These are phyloP conservation scores for Collybia nuda DNA, from an alignment of 768 basidiomycete genomes.

Conservation along the genomic window DNA sequence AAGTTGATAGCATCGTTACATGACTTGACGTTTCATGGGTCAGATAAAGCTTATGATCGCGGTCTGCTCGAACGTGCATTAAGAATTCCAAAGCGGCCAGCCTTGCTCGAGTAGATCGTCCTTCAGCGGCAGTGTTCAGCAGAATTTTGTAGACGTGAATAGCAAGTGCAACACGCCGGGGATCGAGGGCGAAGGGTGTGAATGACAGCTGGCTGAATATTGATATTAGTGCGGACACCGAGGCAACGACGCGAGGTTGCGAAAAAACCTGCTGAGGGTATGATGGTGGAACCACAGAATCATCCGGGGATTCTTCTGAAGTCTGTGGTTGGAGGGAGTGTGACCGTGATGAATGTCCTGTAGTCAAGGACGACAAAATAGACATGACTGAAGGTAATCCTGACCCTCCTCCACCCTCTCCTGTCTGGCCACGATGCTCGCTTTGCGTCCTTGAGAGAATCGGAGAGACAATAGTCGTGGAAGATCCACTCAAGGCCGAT, in stretches of 20 bases:
- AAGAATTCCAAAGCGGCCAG: constrained; percentile 82
- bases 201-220: constrained; percentile 73
- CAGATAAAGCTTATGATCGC: constrained; percentile 84
- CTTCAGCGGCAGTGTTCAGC: constrained; percentile 42
- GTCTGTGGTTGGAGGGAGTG: constrained; percentile 50
- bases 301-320: constrained; percentile 32
- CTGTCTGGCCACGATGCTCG: constrained; percentile 40
- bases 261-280: constrained; percentile 16
- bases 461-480: constrained; percentile 47
- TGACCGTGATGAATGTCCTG: constrained; percentile 53
- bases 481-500: constrained; percentile 16
- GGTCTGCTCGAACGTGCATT: constrained; percentile 85
- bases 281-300: constrained; percentile 9
- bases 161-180: constrained; percentile 50
- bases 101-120: constrained; percentile 58
- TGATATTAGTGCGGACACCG: constrained; percentile 61
- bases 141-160: constrained; percentile 53
- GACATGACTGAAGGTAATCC: constrained; percentile 62
- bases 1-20: constrained; percentile 54
- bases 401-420: constrained; percentile 43
- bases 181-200: constrained; percentile 54
- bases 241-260: constrained; percentile 52
- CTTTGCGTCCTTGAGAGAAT: constrained; percentile 58
- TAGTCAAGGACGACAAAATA: constrained; percentile 59
- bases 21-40: constrained; percentile 60